Base-by-base conservation (phyloP, 2,329 filamentous ascomycete genomes). In the Capronia americana region DNA sequence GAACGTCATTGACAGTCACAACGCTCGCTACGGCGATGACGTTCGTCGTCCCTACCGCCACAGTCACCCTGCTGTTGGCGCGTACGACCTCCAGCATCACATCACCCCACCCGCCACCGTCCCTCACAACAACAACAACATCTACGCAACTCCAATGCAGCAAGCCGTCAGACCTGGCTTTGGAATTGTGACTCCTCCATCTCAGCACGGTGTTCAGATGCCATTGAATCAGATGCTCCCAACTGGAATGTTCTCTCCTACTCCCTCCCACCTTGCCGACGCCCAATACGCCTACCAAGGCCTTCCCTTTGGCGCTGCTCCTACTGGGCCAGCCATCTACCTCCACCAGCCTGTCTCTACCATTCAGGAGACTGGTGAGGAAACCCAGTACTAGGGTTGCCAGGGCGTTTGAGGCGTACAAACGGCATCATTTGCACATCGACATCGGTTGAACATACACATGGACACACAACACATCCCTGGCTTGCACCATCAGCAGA, bases 311-410 rank as follows among this genome's bases (percentile, higher is more conserved):
- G 53, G 53, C 28, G 14, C 28, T 24, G 28, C 53, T 34, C 53
- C 53, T 26, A 12, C 12, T 41, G 48, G 58, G 14, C 57, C 26
- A 48, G 28, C 57, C 28, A 20, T 34, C 57, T 59, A 59, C 57
- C 14, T 44, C 30, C 28, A 32, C 12, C 63, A 61, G 23, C 28
- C 54, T 20, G 61, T 68, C 57, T 20, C 53, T 17, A 46, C 63
- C 5, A 68, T 68, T 24, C 58, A 57, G n/a, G 66, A 68, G 55
- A 44, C 54, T 30, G 46, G 50, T 20, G 63, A 65, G n/a, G 62
- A 65, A 14, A 58, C 38, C 20, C 56, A 64, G 28, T 64, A 53
- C 30, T 54, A 61, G 58, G 17, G 14, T 10, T 20, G 14, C 24
- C 17, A 23, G 5, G 57, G 61, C 58, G 61, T 67, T 67, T 12